A percentile compares a stretch with the other conserved stretches of the same genome.
Conservation (phyloP, 495 filamentous ascomycete genomes). For the Daldinia loculata region DNA sequence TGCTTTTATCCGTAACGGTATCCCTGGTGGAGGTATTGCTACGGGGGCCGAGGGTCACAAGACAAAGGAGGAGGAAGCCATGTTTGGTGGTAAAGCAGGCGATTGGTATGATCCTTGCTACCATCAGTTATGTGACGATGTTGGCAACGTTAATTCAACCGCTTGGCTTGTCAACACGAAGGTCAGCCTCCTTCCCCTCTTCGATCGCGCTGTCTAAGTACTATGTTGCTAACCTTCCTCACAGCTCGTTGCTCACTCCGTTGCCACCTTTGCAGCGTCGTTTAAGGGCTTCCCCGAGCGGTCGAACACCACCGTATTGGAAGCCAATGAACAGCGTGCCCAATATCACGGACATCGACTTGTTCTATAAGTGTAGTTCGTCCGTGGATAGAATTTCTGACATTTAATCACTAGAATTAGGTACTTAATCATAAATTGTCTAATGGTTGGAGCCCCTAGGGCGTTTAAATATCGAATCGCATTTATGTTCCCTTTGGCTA, state of each 20-base stretch:
- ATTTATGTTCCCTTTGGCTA: neutral
- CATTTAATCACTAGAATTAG: neutral
- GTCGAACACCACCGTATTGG: slow-evolving; percentile 28
- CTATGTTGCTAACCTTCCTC: neutral
- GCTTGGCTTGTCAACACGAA: slow-evolving; percentile 66
- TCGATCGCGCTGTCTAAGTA: neutral
- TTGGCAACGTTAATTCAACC: slow-evolving; percentile 59
- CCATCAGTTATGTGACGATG: slow-evolving; percentile 62
- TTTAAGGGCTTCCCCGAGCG: slow-evolving; percentile 63
- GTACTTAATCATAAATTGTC: neutral
- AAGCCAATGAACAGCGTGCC: slow-evolving; percentile 29
- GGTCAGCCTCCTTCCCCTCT: slow-evolving; percentile 40
- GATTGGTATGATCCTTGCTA: slow-evolving; percentile 65
- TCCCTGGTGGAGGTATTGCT: slow-evolving; percentile 66
- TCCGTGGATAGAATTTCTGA: neutral
- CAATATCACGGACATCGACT: slow-evolving; percentile 54
- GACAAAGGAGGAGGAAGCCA: slow-evolving; percentile 57
- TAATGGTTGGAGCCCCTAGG: neutral
- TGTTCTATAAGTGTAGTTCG: slow-evolving; percentile 36
- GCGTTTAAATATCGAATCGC: neutral
- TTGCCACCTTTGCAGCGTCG: slow-evolving; percentile 62
- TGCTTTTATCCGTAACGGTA: slow-evolving; percentile 62
- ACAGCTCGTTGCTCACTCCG: slow-evolving; percentile 63
- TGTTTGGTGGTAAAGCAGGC: slow-evolving; percentile 63
- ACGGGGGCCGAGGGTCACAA: slow-evolving; percentile 70